These are phyloP conservation scores for Lotmaria passim DNA, from an alignment of 208 protist species.

Conservation along the genomic window DNA sequence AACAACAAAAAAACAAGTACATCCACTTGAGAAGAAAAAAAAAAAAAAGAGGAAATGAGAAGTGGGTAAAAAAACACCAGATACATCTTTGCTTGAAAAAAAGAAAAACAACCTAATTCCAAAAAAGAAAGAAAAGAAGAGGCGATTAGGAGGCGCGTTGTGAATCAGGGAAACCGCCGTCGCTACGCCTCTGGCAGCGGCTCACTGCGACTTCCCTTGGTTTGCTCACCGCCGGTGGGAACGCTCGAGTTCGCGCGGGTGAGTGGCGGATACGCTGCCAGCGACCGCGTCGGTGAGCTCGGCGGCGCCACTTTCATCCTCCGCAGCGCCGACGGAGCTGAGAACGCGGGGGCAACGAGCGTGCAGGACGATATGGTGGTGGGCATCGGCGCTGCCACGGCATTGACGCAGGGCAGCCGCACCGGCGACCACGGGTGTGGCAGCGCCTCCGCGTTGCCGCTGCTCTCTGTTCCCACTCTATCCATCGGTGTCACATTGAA, in stretches of 20 bases:
- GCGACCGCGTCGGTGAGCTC: not conserved
- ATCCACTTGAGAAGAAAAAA: not conserved
- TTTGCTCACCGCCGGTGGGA: too few species aligned
- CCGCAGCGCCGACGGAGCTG: not conserved
- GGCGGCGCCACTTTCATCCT: not conserved
- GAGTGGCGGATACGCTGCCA: too few species aligned
- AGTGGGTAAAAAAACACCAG: not conserved
- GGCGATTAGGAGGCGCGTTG: too few species aligned
- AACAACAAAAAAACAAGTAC: not conserved
- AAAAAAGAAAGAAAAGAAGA: too few species aligned
- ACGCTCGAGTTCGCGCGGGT: too few species aligned
- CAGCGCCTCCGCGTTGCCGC: not conserved
- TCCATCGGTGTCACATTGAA: not conserved
- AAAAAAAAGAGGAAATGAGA: not conserved
- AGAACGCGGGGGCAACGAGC: not conserved
- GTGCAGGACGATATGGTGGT: not conserved
- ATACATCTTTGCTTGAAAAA: not conserved
- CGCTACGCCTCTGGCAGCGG: too few species aligned
- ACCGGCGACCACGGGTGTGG: not conserved
- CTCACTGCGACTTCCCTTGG: too few species aligned
- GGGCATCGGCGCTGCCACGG: not conserved
- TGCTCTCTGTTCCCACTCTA: not conserved
- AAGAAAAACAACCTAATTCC: not conserved
- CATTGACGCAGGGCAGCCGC: constrained; percentile 2
- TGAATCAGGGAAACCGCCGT: too few species aligned